These are phyloP conservation scores for Harringtonia aguacate DNA, from an alignment of 2,329 filamentous ascomycete genomes.

Conservation along the genomic window DNA sequence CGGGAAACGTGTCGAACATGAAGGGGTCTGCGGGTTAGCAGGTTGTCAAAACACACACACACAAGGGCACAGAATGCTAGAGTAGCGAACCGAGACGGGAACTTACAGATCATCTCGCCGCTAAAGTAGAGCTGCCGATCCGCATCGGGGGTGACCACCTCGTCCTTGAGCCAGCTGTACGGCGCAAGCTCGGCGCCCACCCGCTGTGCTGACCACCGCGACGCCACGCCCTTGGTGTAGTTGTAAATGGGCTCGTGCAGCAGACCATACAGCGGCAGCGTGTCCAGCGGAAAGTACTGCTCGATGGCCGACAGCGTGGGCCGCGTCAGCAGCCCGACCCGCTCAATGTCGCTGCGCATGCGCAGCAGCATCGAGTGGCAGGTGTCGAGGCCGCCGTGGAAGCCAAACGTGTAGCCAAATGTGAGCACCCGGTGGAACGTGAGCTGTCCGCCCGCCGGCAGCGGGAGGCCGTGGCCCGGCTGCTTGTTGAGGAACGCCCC, in stretches of 20 bases:
- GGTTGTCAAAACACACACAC: neutral
- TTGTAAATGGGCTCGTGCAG: slow-evolving; percentile 87
- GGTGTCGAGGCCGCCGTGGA: slow-evolving; percentile 63
- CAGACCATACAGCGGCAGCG: slow-evolving; percentile 71
- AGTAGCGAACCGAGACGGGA: neutral
- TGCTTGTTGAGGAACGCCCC: slow-evolving; percentile 52
- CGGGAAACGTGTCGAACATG: slow-evolving; percentile 71
- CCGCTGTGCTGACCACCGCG: slow-evolving; percentile 66
- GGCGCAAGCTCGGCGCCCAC: slow-evolving; percentile 38
- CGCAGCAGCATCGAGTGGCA: slow-evolving; percentile 67
- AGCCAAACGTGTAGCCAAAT: slow-evolving; percentile 67
- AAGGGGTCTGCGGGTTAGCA: slow-evolving; percentile 40
- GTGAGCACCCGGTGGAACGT: slow-evolving; percentile 67
- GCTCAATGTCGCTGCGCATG: slow-evolving; percentile 60
- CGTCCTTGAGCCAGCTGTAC: slow-evolving; percentile 39
- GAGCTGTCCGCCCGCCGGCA: slow-evolving; percentile 64
- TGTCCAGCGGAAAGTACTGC: slow-evolving; percentile 57
- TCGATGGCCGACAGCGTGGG: slow-evolving; percentile 62
- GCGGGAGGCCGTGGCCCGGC: slow-evolving; percentile 36
- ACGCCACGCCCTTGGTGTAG: slow-evolving; percentile 48
- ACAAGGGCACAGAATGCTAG: neutral
- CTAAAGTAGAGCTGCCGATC: slow-evolving; percentile 55
- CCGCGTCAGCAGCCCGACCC: slow-evolving; percentile 65
- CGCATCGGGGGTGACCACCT: slow-evolving; percentile 11
- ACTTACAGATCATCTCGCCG: slow-evolving; percentile 72